Evolutionary conservation across 2,329 filamentous ascomycete species (phyloP), one percentile per base, ranked within the genome.

Genomic region (Massarina eburnea): DNA sequence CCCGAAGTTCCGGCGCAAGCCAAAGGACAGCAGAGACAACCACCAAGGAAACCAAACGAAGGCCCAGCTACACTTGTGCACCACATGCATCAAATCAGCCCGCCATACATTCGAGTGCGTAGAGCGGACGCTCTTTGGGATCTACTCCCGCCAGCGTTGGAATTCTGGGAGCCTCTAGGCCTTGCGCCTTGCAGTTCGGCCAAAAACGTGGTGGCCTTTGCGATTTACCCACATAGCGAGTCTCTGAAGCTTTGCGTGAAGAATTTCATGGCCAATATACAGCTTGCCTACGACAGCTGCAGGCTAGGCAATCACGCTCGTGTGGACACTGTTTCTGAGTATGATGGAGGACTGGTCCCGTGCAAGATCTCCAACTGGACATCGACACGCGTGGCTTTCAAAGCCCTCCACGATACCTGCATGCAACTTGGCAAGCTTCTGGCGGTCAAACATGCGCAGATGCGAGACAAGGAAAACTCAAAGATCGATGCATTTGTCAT

Each of bases 151-250:
- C 81, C 88, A 1, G 86, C 88, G 0, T 73, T 92, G 17, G 73
- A 79, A 1, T 95, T 94, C 61, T 95, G 89, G 90, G 89, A 94
- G 62, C 84, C 85, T 37, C 73, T 95, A 15, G 87, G 88, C 0
- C 76, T 95, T 1, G 82, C 82, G 1, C 89, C 89, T 3, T 81
- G 82, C 8, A 82, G 82, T 47, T 86, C 88, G 0, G 62, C 76
- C 7, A 95, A 95, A 66, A 82, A 92, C 49, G 73, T 94, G 22
- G 77, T 80, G 27, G 80, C 84, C 0, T 80, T 89, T 38, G 89
- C 86, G 61, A 74, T 94, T 2, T 87, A 85, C 52, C 88, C 89
- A 0, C 75, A 79, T 40, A 81, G 81, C 57, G 79, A 80, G 21
- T 83, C 85, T 1, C 73, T 92, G 57, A 68, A 73, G 29, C 80